A percentile compares a stretch with the other conserved stretches of the same genome.
phyloP scores from a whole-genome alignment of 495 filamentous ascomycete genomes.

The Stereocaulon alpinum region DNA sequence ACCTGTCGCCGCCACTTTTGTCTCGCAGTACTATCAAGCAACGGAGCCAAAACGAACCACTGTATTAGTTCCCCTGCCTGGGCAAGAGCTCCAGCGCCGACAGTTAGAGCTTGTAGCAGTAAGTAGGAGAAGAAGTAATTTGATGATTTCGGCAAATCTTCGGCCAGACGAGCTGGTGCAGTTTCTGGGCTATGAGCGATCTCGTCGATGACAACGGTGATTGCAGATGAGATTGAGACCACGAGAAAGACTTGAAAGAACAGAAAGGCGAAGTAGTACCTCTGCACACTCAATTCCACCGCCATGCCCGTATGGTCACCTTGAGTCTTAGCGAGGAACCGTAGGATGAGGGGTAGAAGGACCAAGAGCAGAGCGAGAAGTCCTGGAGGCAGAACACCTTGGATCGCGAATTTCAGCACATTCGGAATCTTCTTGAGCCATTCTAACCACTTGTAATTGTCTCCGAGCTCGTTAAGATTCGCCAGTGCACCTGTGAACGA shows the following conservation, averaged over 20 bases:
- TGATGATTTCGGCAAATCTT: conserved; percentile 74
- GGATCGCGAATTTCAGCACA: conserved; percentile 59
- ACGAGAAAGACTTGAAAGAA: conserved; percentile 94
- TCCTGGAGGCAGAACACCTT: conserved; percentile 76
- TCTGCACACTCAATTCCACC: conserved; percentile 72
- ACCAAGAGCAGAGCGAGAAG: conserved; percentile 71
- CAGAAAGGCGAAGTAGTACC: conserved; percentile 88
- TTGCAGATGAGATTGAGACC: conserved; percentile 77
- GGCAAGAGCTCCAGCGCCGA: conserved; percentile 81
- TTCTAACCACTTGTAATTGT: conserved; percentile 51
- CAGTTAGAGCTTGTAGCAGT: conserved; percentile 84
- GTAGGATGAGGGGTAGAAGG: conserved; percentile 69
- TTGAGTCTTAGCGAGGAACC: conserved; percentile 61
- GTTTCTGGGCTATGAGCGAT: conserved; percentile 23
- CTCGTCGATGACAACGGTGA: conserved; percentile 50
- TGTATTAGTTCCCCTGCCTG: conserved; percentile 66
- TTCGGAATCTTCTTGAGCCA: conserved; percentile 58
- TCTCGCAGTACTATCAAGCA: conserved; percentile 78
- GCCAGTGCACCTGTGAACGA: conserved; percentile 76
- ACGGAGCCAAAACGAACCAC: conserved; percentile 69
- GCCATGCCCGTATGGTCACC: conserved; percentile 76
- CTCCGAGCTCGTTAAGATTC: conserved; percentile 58
- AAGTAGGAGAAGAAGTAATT: conserved; percentile 99
- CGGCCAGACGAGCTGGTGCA: conserved; percentile 61
- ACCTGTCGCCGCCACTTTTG: conserved; percentile 84